A percentile compares a stretch with the other conserved stretches of the same genome.
Evolutionary conservation across 352 stramenopile genomes (phyloP).

Genomic region (Globisporangium megalacanthum): DNA sequence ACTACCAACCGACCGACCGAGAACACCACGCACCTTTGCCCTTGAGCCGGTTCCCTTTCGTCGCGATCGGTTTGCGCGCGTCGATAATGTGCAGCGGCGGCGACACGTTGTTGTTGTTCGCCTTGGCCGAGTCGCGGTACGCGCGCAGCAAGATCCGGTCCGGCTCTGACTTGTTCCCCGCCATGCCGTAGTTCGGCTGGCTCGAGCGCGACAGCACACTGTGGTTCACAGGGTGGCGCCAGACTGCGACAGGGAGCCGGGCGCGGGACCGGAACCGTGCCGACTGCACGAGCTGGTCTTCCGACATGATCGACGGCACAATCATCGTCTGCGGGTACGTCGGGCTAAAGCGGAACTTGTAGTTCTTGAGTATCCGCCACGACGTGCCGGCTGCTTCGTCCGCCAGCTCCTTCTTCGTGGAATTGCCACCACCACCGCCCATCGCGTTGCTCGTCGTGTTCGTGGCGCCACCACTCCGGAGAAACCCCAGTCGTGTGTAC

Average conservation of each 20-base stretch:
- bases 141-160: constrained; percentile 89
- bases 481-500: constrained; percentile 80
- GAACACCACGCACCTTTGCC: constrained; percentile 52
- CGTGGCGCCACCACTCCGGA: constrained; percentile 22
- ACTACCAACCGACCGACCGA: no score
- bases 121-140: constrained; percentile 82
- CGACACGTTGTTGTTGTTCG: constrained; percentile 60
- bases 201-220: constrained; percentile 92
- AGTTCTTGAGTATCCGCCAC: constrained; percentile 87
- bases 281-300: constrained; percentile 88
- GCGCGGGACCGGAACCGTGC: constrained; percentile 90
- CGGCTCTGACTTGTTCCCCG: constrained; percentile 88
- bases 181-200: constrained; percentile 96
- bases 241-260: constrained; percentile 91
- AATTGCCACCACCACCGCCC: no score
- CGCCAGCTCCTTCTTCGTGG: constrained; percentile 12
- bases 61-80: constrained; percentile 73
- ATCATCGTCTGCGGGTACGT: constrained; percentile 96
- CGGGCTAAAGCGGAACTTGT: constrained; percentile 88
- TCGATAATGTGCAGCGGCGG: constrained; percentile 84
- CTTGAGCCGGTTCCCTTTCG: constrained; percentile 77
- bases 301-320: constrained; percentile 90
- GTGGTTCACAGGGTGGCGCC: constrained; percentile 88
- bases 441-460: no score
- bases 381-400: constrained; percentile 27